Conservation (phyloP, 2,329 filamentous ascomycete species). For the Colletotrichum spaethianum region DNA sequence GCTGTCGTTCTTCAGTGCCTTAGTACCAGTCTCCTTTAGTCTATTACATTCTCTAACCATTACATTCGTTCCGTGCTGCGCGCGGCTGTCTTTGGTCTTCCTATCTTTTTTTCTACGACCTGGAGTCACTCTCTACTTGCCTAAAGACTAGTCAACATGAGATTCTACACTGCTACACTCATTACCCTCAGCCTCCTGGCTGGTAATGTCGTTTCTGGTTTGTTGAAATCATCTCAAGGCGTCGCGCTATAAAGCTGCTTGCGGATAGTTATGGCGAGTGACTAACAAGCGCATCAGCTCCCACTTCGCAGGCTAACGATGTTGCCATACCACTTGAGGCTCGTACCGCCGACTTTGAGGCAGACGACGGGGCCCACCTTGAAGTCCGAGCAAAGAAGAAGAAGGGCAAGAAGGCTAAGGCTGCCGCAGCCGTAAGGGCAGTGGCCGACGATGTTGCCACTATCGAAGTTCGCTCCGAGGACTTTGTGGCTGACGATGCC, state of each 20-base stretch:
- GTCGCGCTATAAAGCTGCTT: too few species aligned
- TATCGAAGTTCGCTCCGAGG: background rate
- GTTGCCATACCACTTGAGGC: constrained; percentile 19
- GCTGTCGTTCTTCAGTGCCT: fast-evolving
- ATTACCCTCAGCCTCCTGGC: constrained; percentile 29
- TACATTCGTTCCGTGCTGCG: constrained; percentile 37
- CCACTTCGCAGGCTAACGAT: constrained; percentile 18
- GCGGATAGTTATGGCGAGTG: too few species aligned
- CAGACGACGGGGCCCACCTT: constrained; percentile 27
- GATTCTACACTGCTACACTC: constrained; percentile 27
- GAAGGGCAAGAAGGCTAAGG: constrained; percentile 7
- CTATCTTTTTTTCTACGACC: constrained; percentile 23
- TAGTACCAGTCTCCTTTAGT: background rate
- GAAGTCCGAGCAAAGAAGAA: constrained; percentile 34
- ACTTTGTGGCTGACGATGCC: background rate
- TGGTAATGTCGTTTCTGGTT: constrained; percentile 35
- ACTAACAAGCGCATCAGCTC: constrained; percentile 22
- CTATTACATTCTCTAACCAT: background rate
- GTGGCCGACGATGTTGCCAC: background rate
- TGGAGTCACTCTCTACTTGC: constrained; percentile 19
- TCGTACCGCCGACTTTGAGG: constrained; percentile 18
- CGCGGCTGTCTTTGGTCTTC: constrained; percentile 22
- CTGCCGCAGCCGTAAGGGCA: background rate
- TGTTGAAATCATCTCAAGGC: background rate
- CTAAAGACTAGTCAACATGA: constrained; percentile 27